Base-by-base conservation (phyloP, 1,284 basidiomycete genomes). In the Phlebopus sp. region DNA sequence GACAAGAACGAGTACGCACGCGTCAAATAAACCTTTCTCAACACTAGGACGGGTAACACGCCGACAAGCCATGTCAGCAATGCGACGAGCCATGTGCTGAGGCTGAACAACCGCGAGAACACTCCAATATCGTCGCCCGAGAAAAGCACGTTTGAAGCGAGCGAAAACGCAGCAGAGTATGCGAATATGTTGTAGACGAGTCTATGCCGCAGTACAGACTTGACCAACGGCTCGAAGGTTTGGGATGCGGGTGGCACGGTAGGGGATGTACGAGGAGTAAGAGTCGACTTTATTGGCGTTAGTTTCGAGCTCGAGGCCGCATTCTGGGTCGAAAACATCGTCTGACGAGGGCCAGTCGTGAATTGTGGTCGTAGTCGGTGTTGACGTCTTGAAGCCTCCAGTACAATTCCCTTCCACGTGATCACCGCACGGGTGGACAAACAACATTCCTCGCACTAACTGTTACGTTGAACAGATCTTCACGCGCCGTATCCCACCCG, bases 221-320 rank as follows among this genome's bases (percentile, higher is more conserved):
- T 84, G 4, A 79, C 74, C 27, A 78, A 72, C 10, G 83, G 82
- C 52, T 85, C 81, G 56, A 79, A 86, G 1, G 69, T 64, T 55
- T 78, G 72, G 5, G 72, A 59, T 4, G 81, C 62, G 2, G 76
- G 67, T 5, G 78, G 77, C 10, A 82, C 64, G 8, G 69, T 63
- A 0, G 75, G 74, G 4, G 77, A 66, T 0, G 76, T 63, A 39
- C 76, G 74, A 8, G 72, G 67, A 1, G 72, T 62, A 14, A 82
- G 66, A 4, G 67, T 66, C 2, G 68, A 64, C 18, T 51, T 23
- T 27, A 23, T 43, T 8, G 49, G 14, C 7, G 41, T 35, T 25
- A 34, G 39, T 43, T 30, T 51, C n/a, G 47, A 37, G n/a, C 32
- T 51, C 14, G 47, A 37, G n/a, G 27, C 38, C 10, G 27, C 40